Evolutionary conservation across 345 rosid species (phyloP), one percentile per base, ranked within the genome.

Genomic region (Hibiscus tridactylites): DNA sequence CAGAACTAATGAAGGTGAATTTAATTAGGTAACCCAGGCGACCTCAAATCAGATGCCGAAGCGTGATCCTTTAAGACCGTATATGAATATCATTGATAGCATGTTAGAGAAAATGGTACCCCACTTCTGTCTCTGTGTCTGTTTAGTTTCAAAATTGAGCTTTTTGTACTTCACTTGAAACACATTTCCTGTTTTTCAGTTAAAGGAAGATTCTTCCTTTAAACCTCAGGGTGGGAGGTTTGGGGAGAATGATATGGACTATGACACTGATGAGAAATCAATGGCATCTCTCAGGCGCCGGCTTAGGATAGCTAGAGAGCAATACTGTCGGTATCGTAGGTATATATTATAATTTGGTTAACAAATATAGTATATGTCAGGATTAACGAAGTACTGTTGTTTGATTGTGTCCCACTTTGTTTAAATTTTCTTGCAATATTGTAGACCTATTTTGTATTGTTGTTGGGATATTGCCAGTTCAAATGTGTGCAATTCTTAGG

Each of bases 201-300:
- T 87, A 62, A 87, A 79, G 58, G 82, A 82, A 72, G 96, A 90
- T 59, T 86, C 93, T 54, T 84, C 88, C 63, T 90, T 90, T 64
- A 90, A 90, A 76, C 96, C 93, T 1, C 96, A 88, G 82, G 93
- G 96, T 60, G 96, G 96, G 9, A 83, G 88, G 77, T 71, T 90
- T 72, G 96, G 93, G 72, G 96, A 90, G 83, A 86, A 88, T 84
- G 93, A 90, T 68, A 90, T 90, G 96, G 96, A 90, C 76, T 90
- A 87, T 80, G 93, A 88, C 70, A 85, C 93, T 56, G 96, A 90
- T 80, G 93, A 83, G 80, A 90, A 88, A 79, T 83, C 96, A 74
- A 90, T 90, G 96, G 96, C 93, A 70, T 84, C 85, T 54, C 88
- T 90, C 47, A 83, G 96, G 66, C 90, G 90, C 70, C 86, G 86